Conservation (phyloP, 306 rosid genomes). For the Trifolium dubium region DNA sequence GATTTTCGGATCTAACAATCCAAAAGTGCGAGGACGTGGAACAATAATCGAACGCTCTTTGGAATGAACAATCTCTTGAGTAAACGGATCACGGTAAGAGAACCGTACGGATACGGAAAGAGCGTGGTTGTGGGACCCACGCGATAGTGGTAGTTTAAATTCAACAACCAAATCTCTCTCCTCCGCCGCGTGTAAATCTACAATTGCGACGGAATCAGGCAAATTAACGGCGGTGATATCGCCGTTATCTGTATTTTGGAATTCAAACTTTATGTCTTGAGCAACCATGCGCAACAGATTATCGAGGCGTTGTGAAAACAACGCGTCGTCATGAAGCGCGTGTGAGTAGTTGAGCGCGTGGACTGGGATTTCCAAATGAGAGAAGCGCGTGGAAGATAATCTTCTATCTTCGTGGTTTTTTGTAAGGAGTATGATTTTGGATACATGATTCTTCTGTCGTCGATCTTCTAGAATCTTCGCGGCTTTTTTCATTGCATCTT, state of each 20-base stretch:
- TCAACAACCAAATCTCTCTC: conserved; percentile 70
- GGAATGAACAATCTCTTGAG: conserved; percentile 57
- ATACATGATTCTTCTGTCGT: conserved; percentile 70
- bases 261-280: conserved; percentile 65
- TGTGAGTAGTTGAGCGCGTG: conserved; percentile 35
- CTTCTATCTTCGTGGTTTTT: conserved; percentile 29
- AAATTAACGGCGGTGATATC: conserved; percentile 69
- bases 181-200: conserved; percentile 68
- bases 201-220: conserved; percentile 46
- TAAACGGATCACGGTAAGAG: conserved; percentile 55
- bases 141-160: conserved; percentile 55
- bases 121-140: conserved; percentile 56
- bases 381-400: conserved; percentile 55
- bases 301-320: conserved; percentile 51
- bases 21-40: conserved; percentile 62
- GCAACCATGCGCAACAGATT: conserved; percentile 60
- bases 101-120: conserved; percentile 75
- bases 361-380: conserved; percentile 56
- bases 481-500: conserved; percentile 83
- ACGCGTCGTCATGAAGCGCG: conserved; percentile 46
- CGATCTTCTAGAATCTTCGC: conserved; percentile 87
- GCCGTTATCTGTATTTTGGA: conserved; percentile 43
- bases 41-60: conserved; percentile 54
- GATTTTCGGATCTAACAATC: conserved; percentile 54
- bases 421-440: conserved; percentile 67